Conservation (phyloP, 495 filamentous ascomycete species). For the Penicillium samsonianum region DNA sequence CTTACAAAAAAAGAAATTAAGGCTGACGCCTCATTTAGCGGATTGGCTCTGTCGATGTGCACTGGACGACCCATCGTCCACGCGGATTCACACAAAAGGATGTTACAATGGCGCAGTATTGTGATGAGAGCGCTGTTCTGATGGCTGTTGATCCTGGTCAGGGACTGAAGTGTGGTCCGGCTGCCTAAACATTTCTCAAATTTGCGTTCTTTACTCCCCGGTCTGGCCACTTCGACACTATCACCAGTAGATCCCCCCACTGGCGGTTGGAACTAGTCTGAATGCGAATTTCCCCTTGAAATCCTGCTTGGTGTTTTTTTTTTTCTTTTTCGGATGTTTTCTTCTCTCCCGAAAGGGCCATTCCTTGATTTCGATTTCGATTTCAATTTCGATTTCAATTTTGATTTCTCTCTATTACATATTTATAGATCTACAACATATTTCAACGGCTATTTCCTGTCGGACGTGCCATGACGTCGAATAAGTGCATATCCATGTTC, state of each 20-base stretch:
- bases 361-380: constrained; percentile 8
- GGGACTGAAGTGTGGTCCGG: constrained; percentile 39
- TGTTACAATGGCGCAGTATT: constrained; percentile 62
- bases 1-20: constrained; percentile 10
- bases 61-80: constrained; percentile 76
- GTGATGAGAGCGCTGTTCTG: constrained; percentile 56
- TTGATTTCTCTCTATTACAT: background rate
- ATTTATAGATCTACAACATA: background rate
- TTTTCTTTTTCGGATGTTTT: constrained; percentile 9
- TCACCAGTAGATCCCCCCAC: constrained; percentile 19
- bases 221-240: constrained; percentile 3
- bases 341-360: constrained; percentile 11
- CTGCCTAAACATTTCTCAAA: background rate
- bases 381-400: too few relatives aligned
- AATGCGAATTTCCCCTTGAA: constrained; percentile 19
- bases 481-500: constrained; percentile 27
- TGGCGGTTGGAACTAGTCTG: constrained; percentile 10
- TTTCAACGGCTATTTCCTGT: background rate
- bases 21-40: constrained; percentile 31
- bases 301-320: constrained; percentile 15
- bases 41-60: constrained; percentile 48
- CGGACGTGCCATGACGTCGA: constrained; percentile 17
- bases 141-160: constrained; percentile 42
- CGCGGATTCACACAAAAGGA: constrained; percentile 71
- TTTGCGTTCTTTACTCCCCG: background rate